Evolutionary conservation across 306 rosid genomes (phyloP), one percentile per base, ranked within the genome.

Genomic region (Begonia fuchsioides): DNA sequence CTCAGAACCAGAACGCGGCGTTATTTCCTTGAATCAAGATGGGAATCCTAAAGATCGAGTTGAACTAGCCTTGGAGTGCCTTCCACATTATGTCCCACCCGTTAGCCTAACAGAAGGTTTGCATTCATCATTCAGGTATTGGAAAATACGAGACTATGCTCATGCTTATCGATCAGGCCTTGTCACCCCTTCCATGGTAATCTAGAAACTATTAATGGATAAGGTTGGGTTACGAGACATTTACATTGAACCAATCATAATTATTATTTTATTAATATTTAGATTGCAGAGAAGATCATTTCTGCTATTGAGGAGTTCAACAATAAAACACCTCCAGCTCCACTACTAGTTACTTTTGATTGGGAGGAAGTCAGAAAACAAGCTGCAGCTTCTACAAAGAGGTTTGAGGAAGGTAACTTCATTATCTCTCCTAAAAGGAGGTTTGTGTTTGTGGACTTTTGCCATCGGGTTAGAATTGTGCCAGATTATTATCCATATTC

Each of bases 121-220:
- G n/a, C 46, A 62, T 44, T 19, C 57, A 10, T 55, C 82, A 47
- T 88, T 84, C 61, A 72, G 68, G 49, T 88, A 88, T 64, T 81
- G 97, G 97, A 84, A 84, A 72, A 88, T 88, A 47, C 84, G 95
- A 39, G 97, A 88, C 59, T 84, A 84, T 67, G 97, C 95, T 60
- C 47, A 81, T 72, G 95, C 95, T 63, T 84, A 84, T 67, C 82
- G 80, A 51, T 72, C 76, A 13, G 56, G 74, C 72, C 68, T 70
- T 60, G 75, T 75, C 51, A 81, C 95, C 18, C 97, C 97, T 3
- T 78, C 78, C 18, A 46, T 62, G 74, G 97, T 88, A 70, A 64
- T 49, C 39, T 17, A 49, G 40, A 44, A 1, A 39, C 54, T 47
- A 49, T 12, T 48, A 39, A 13, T 38, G 48, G 12, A 41, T 41